Base-by-base conservation (phyloP, 2,329 filamentous ascomycete species). In the Amesomyces nigricolor region DNA sequence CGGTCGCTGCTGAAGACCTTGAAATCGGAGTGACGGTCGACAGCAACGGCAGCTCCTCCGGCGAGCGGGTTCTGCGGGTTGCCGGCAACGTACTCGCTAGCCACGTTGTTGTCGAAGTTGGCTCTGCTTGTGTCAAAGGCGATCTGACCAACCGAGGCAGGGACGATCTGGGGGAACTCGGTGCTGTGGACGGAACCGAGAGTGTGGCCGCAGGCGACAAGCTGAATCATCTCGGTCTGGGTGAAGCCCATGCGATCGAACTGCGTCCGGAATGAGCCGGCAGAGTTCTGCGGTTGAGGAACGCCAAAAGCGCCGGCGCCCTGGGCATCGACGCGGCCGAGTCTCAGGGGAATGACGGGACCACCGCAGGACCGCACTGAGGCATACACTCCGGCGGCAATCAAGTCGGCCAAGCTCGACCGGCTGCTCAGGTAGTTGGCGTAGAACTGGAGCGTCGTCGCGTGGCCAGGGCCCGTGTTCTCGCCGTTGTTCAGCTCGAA, bases 191-290 rank as follows among this genome's bases (percentile, higher is more conserved):
- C 81, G 14, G 81, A 78, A 19, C 82, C 82, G 19, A 86, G 66
- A 0, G 79, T 79, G 64, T 86, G 82, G 2, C 82, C 82, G 63
- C 82, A 86, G 9, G 81, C 81, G 1, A 75, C 76, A 22, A 82
- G 70, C 62, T 80, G 75, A 42, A 85, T 82, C 80, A 84, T 85
- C 60, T 85, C 79, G 14, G 72, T 66, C 10, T 66, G 66, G 49
- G 67, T 75, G 67, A 84, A 84, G 5, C 82, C 82, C 73, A 83
- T 79, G 48, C 81, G 75, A 5, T 68, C 54, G 61, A 85, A 85
- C 64, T 82, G 79, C 49, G 77, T 74, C 50, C 69, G 64, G 62
- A 85, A 83, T 1, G 72, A 79, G 11, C 66, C 65, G 8, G 75
- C 69, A 1, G 74, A 73, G 63, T 85, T 82, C 61, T 83, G 74